Evolutionary conservation across 768 basidiomycete species (phyloP).

Genomic region (Pulveroboletus sp.): DNA sequence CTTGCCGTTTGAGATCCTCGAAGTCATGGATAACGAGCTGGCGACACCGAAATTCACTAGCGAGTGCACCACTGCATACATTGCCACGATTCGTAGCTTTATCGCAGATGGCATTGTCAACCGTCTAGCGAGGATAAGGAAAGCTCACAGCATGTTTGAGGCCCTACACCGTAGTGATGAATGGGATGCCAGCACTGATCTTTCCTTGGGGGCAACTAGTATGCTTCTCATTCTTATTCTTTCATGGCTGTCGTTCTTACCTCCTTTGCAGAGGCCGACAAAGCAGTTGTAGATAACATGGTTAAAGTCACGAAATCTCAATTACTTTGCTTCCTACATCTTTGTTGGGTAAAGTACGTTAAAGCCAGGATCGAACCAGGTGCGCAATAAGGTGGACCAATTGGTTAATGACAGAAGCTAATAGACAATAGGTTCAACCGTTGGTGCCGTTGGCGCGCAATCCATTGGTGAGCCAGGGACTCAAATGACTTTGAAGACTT

Average conservation of each 20-base stretch:
- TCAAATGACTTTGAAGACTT: slow-evolving; percentile 99
- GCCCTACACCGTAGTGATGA: slow-evolving; percentile 72
- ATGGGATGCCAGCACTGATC: slow-evolving; percentile 75
- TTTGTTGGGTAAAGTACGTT: slow-evolving; percentile 89
- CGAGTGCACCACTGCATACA: slow-evolving; percentile 71
- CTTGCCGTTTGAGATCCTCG: slow-evolving; percentile 83
- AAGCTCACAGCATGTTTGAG: slow-evolving; percentile 77
- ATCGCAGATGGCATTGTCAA: slow-evolving; percentile 64
- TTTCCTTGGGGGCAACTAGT: slow-evolving; percentile 76
- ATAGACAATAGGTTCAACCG: slow-evolving; percentile 73
- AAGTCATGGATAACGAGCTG: slow-evolving; percentile 66
- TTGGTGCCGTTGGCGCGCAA: slow-evolving; percentile 97
- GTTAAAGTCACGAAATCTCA: slow-evolving; percentile 86
- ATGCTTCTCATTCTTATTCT: slow-evolving; percentile 23
- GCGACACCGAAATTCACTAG: slow-evolving; percentile 53
- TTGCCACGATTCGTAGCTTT: slow-evolving; percentile 68
- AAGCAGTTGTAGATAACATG: slow-evolving; percentile 82
- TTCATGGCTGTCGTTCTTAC: slow-evolving; percentile 1
- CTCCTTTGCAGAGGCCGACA: slow-evolving; percentile 51
- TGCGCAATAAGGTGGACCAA: slow-evolving; percentile 24
- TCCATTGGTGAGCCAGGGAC: slow-evolving; percentile 99
- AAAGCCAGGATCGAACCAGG: slow-evolving; percentile 97
- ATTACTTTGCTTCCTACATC: slow-evolving; percentile 73
- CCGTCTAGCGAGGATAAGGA: slow-evolving; percentile 64
- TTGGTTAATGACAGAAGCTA: neutral